Evolutionary conservation across 1,284 basidiomycete species (phyloP), one percentile per base, ranked within the genome.

Genomic region (Malassezia vespertilionis): DNA sequence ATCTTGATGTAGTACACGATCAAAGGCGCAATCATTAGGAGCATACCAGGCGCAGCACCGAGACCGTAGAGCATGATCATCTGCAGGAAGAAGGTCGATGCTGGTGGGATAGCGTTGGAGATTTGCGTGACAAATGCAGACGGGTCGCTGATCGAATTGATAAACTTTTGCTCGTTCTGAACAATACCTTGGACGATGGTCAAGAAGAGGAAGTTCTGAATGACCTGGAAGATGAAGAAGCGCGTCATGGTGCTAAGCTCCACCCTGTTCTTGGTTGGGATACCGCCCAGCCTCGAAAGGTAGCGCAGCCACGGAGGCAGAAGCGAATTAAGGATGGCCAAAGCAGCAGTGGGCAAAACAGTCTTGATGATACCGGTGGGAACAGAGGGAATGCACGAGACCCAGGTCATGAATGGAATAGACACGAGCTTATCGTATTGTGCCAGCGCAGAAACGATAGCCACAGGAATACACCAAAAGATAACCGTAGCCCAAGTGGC

Each of bases 71-170:
- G 61, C 44, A 73, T 79, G 34, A 73, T 60, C 53, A 74, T 89
- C 74, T 86, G 89, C 43, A 96, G 76, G 82, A 95, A 95, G 79
- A 93, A 97, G 49, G 81, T 89, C 15, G 84, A 86, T 0, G 87
- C 84, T 52, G 78, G 72, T 0, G 91, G 91, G 17, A 97, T 75
- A 42, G 86, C 80, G 8, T 60, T 46, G n/a, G 73, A 71, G 15
- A 70, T 49, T 14, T 60, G 46, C 30, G 53, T 39, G 27, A 66
- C 62, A 51, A 70, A 64, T 0, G 22, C 24, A 8, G 37, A 10
- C 6, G 63, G 60, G 14, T 43, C 27, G 6, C 46, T 34, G 14
- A 67, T 37, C 2, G 45, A 10, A 4, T 37, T 3, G 15, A 60
- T 54, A 35, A 67, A 69, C 1, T 34, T 23, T 6, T 38, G n/a